Percentiles rank a stretch among this genome's conserved stretches.
These are phyloP conservation scores for Rubia tinctorum DNA, from an alignment of 305 asterid genomes.

Conservation along the genomic window DNA sequence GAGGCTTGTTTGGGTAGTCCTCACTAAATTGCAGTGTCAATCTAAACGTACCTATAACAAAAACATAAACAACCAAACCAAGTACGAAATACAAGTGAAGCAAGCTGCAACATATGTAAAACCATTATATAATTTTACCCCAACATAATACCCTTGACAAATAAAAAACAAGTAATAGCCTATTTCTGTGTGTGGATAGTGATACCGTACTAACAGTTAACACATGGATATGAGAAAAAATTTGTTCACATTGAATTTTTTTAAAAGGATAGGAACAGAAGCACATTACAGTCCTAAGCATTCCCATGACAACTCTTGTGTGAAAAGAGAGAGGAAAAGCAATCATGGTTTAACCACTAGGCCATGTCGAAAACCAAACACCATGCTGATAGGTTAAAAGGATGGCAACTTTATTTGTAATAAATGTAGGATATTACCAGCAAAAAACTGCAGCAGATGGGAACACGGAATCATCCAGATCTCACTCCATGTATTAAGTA, in stretches of 20 bases:
- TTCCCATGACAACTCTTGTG: neutral
- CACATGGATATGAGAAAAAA: neutral
- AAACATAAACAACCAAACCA: neutral
- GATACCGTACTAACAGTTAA: neutral
- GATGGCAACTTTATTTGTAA: neutral
- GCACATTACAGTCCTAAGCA: neutral
- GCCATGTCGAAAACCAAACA: neutral
- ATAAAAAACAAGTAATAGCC: neutral
- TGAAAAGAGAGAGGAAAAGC: neutral
- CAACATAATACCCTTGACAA: neutral
- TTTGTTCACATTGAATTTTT: neutral
- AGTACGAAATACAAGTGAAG: neutral
- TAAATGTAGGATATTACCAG: neutral
- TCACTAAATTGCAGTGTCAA: constrained; percentile 79
- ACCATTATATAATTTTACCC: neutral
- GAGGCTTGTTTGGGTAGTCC: constrained; percentile 95
- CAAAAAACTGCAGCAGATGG: too few species aligned
- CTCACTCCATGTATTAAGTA: too few species aligned
- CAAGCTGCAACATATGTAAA: neutral
- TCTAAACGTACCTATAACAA: constrained; percentile 68
- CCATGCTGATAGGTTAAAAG: neutral
- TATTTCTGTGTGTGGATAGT: neutral
- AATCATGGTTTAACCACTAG: neutral
- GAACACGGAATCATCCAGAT: too few species aligned
- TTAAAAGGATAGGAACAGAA: neutral